A percentile compares a stretch with the other conserved stretches of the same genome.
Conservation (phyloP, 2,329 filamentous ascomycete species). For the Xylariaceae sp. region DNA sequence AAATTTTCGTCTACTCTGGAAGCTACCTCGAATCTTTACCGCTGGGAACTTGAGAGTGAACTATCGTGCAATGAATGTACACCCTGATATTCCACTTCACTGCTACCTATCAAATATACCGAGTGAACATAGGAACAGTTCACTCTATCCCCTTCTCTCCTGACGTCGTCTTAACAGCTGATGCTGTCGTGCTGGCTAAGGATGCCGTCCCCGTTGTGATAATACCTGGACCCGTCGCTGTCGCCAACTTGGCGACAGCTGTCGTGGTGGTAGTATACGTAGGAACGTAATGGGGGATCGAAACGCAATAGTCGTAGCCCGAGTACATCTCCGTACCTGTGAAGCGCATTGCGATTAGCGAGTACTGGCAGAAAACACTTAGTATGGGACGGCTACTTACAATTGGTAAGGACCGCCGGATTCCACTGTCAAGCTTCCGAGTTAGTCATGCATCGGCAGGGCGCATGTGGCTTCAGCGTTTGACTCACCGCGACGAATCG, state of each 20-base stretch:
- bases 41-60: not conserved
- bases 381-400: no score
- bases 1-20: not conserved
- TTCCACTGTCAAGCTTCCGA: no score
- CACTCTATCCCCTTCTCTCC: not conserved
- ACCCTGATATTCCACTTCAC: not conserved
- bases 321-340: conserved; percentile 4
- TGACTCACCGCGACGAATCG: conserved; percentile 8
- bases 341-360: no score
- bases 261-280: conserved; percentile 3
- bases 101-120: not conserved
- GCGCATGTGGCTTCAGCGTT: no score
- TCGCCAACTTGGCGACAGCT: not conserved
- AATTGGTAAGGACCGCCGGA: conserved; percentile 4
- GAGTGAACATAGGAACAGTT: not conserved
- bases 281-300: conserved; percentile 5
- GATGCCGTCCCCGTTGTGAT: no score
- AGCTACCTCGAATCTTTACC: not conserved
- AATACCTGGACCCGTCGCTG: not conserved
- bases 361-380: no score
- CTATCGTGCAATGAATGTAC: not conserved
- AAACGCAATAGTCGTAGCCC: conserved; percentile 9
- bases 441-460: no score
- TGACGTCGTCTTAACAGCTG: not conserved
- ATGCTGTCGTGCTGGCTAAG: not conserved